Percentiles rank a stretch among this genome's conserved stretches.
Conservation (phyloP, 2,329 filamentous ascomycete species). For the Talaromyces sp. region DNA sequence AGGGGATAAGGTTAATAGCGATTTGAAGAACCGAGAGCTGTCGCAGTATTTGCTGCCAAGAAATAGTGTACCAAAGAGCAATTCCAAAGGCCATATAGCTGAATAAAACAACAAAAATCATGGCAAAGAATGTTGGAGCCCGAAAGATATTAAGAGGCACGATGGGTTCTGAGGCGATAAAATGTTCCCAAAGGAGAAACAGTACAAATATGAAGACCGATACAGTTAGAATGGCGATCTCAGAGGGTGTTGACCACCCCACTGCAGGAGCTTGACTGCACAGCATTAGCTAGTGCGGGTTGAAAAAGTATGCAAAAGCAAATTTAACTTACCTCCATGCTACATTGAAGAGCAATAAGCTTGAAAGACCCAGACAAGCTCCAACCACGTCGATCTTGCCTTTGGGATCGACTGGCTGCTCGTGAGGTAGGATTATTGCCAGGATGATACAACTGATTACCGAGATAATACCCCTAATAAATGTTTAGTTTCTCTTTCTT, state of each 20-base stretch:
- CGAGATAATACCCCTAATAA: conserved; percentile 14
- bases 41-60: conserved; percentile 44
- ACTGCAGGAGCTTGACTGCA: conserved; percentile 41
- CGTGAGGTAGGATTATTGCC: conserved; percentile 22
- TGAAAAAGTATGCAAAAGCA: neutral
- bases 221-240: conserved; percentile 36
- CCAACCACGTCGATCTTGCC: conserved; percentile 41
- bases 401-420: conserved; percentile 29
- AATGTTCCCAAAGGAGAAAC: conserved; percentile 41
- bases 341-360: conserved; percentile 48
- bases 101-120: conserved; percentile 43
- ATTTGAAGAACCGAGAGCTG: conserved; percentile 38
- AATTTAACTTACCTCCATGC: conserved; percentile 46
- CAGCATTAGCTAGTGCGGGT: neutral
- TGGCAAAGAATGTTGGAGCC: conserved; percentile 40
- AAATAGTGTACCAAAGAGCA: conserved; percentile 46
- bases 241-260: conserved; percentile 43
- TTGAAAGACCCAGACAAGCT: conserved; percentile 33
- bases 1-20: conserved; percentile 38
- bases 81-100: conserved; percentile 48
- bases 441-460: conserved; percentile 20
- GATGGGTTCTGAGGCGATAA: conserved; percentile 38
- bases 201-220: conserved; percentile 30
- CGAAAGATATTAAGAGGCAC: conserved; percentile 45
- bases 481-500: neutral